Percentiles rank a stretch among this genome's conserved stretches.
Evolutionary conservation across 2,329 filamentous ascomycete species (phyloP).

Genomic region (Fusarium nodosum): DNA sequence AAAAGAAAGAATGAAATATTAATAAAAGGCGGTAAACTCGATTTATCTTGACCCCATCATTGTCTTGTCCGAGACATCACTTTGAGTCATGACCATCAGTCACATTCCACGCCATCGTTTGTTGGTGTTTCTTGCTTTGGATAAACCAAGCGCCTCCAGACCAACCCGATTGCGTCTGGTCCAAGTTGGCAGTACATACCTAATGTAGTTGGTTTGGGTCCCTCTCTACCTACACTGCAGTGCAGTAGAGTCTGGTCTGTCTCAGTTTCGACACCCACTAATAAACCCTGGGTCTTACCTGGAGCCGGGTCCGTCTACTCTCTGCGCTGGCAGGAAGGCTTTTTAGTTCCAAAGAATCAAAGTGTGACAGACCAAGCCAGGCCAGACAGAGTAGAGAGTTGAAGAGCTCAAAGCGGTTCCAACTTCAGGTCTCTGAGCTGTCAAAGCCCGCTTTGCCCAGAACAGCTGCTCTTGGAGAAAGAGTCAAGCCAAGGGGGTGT

Average conservation of each 20-base stretch:
- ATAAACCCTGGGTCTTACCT: conserved; percentile 33
- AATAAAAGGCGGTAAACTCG: conserved; percentile 26
- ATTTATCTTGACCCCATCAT: conserved; percentile 25
- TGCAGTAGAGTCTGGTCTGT: conserved; percentile 14
- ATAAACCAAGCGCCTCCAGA: conserved; percentile 29
- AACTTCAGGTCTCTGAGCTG: conserved; percentile 15
- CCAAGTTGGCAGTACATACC: conserved; percentile 6
- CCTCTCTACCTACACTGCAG: neutral
- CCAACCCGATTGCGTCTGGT: conserved; percentile 47
- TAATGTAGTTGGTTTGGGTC: neutral
- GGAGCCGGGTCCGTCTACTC: conserved; percentile 43
- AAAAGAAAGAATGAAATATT: conserved; percentile 7
- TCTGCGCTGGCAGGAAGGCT: conserved; percentile 9
- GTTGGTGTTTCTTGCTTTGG: conserved; percentile 37
- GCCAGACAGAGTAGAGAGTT: neutral
- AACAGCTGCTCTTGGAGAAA: conserved; percentile 35
- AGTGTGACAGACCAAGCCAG: conserved; percentile 2
- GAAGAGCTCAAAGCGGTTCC: conserved; percentile 27
- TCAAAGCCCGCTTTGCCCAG: conserved; percentile 47
- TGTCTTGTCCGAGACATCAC: conserved; percentile 30
- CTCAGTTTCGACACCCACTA: conserved; percentile 23
- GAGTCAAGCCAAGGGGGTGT: neutral
- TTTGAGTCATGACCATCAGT: conserved; percentile 49
- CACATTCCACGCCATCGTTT: conserved; percentile 48
- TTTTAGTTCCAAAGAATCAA: neutral